Evolutionary conservation across 2,329 filamentous ascomycete species (phyloP), one percentile per base, ranked within the genome.

Genomic region (Cercospora zeina): DNA sequence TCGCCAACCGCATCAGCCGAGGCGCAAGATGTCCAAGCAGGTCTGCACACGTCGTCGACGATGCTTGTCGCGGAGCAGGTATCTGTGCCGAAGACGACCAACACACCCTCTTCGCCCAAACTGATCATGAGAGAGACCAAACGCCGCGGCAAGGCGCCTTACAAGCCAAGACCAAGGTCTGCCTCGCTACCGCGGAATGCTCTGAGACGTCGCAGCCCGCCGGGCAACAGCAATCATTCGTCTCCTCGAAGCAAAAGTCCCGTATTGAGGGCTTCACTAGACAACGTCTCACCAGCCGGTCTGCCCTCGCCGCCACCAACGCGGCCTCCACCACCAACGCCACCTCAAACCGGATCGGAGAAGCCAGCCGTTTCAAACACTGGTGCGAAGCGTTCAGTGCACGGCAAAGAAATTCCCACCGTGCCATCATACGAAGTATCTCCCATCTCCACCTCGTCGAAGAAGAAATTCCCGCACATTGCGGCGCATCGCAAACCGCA

Each of bases 1-100:
- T 73, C 70, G 2, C 66, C 70, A 4, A 67, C 64, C 27, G 63
- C 65, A 3, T 69, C 65, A 31, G 63, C 62, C 10, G 65, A 65
- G 57, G 62, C 51, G 8, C 56, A 51, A 49, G 54, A 56, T 2
- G 39, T 54, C 4, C 63, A 62, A 45, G 58, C 61, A 36, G 55
- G 59, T 19, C 62, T 63, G 36, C 42, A 56, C 11, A 62, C 73
- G 31, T 73, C 72, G n/a, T 73, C 74, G 10, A 67, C 71, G n/a
- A 73, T 73, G 70, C 69, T 73, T 8, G 70, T 75, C 3, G 74
- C 74, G 2, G 74, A 76, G 59, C 68, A 74, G 50, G 67, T 71
- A 14, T 72, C 72, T 1, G 58, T 73, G 13, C 65, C 65, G 6
- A 72, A 69, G 55, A 65, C 69, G 2, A 70, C 68, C 45, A 64